Evolutionary conservation across 2,329 filamentous ascomycete species (phyloP), one percentile per base, ranked within the genome.

Genomic region (Pseudocercospora musae): DNA sequence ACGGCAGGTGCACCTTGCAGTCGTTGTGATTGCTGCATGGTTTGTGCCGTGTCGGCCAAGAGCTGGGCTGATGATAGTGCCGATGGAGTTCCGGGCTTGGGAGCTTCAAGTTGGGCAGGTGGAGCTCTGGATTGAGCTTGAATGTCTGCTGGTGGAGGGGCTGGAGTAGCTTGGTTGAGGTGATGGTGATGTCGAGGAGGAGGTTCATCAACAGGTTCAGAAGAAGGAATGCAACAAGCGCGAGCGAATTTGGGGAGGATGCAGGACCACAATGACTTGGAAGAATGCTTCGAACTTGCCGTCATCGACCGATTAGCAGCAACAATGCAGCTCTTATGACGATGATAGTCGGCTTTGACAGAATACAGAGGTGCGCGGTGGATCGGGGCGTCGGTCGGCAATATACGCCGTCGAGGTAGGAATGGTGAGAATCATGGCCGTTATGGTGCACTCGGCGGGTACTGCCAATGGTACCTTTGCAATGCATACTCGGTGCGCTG

Each of bases 11-110:
- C 48, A 15, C 21, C 23, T 25, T 15, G 15, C 13, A 52, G 48
- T 52, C 48, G 31, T 31, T 55, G 58, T 48, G 64, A 57, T 42
- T 44, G 58, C 52, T 59, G 60, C 57, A 65, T 65, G 25, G 10
- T 52, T 21, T 8, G 18, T 27, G 48, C 21, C 48, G 15, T 25
- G 25, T 52, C 48, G 15, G 23, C 31, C 13, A 52, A 52, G 48
- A 15, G 48, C 21, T 25, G 48, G 23, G 20, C 18, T 25, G 23
- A 11, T 11, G 44, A 25, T 48, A 25, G 23, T 48, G 20, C 11
- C 3, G 18, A 13, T 2, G 44, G 15, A 48, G 44, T 48, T 25
- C 23, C 44, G 23, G 23, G 48, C 48, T 52, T 4, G n/a, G 23
- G 48, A 25, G 25, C 25, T 52, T n/a, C 10, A 18, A 10, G 48